Percentiles rank a stretch among this genome's conserved stretches.
phyloP scores from a whole-genome alignment of 352 stramenopile species.

The Globisporangium emineosum region DNA sequence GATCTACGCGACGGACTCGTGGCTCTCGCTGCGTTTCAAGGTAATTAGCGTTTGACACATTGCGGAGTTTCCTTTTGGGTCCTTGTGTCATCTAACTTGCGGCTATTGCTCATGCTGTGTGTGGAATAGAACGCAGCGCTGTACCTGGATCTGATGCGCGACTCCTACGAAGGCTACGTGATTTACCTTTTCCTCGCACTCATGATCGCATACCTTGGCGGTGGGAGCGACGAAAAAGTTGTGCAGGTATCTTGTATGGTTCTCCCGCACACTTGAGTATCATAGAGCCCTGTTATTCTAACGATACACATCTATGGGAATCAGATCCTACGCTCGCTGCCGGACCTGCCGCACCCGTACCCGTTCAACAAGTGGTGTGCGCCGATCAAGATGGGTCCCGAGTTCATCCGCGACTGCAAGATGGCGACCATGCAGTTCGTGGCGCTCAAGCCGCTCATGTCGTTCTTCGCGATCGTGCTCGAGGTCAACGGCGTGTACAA shows the following conservation, averaged over 20 bases:
- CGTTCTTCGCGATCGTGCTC: constrained; percentile 86
- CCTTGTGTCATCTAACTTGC: background rate
- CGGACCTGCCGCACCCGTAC: constrained; percentile 72
- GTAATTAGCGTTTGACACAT: constrained; percentile 24
- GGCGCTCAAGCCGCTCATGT: constrained; percentile 91
- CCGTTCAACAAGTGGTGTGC: constrained; percentile 62
- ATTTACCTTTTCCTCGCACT: constrained; percentile 98
- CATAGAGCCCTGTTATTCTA: background rate
- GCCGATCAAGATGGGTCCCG: constrained; percentile 77
- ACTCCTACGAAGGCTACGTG: constrained; percentile 98
- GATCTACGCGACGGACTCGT: constrained; percentile 97
- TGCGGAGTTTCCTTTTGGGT: no score
- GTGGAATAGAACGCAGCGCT: constrained; percentile 53
- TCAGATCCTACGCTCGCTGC: constrained; percentile 47
- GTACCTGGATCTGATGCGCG: constrained; percentile 93
- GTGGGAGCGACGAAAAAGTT: constrained; percentile 89
- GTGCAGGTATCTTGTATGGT: constrained; percentile 34
- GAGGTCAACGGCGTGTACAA: constrained; percentile 76
- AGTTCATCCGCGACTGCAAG: constrained; percentile 93
- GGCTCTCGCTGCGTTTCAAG: constrained; percentile 96
- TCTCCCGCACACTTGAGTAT: constrained; percentile 7
- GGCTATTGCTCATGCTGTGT: background rate
- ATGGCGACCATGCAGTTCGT: constrained; percentile 96
- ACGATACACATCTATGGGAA: constrained; percentile 4
- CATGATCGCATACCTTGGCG: constrained; percentile 94